These are phyloP conservation scores for Jimgerdemannia lactiflua DNA, from an alignment of 192 early-diverging fungal genomes.

Conservation along the genomic window DNA sequence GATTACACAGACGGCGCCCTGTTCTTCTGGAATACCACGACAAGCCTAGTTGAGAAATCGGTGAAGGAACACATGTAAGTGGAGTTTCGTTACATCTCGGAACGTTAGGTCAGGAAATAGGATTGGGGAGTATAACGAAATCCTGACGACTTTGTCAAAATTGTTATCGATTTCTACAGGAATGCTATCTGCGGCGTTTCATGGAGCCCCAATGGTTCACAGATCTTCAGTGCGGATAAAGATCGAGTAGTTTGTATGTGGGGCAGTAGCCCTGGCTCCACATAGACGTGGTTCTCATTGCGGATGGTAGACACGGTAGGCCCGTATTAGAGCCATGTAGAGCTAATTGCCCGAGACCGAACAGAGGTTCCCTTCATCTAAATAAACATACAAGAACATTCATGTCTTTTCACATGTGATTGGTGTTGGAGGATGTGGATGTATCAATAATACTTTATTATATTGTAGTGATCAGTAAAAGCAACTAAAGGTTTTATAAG, in stretches of 20 bases:
- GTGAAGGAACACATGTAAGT: conserved; percentile 70
- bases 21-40: conserved; percentile 75
- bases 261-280: conserved; percentile 3
- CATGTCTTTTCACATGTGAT: too few species aligned
- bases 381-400: too few species aligned
- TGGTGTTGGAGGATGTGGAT: too few species aligned
- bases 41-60: conserved; percentile 62
- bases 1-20: conserved; percentile 61
- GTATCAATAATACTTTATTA: too few species aligned
- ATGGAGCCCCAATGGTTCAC: conserved; percentile 57
- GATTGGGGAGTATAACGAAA: neutral
- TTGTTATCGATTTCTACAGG: conserved; percentile 14
- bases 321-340: neutral
- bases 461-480: too few species aligned
- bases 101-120: neutral
- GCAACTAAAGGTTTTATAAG: too few species aligned
- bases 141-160: neutral
- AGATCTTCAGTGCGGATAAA: conserved; percentile 72
- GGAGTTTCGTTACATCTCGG: neutral
- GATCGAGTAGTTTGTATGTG: conserved; percentile 57
- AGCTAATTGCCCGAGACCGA: too few species aligned
- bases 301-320: too few species aligned
- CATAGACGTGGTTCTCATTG: neutral
- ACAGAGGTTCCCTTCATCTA: too few species aligned
- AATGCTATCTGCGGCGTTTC: conserved; percentile 63